phyloP scores from a whole-genome alignment of 2,329 filamentous ascomycete species.

The Daldinia eschscholtzii region DNA sequence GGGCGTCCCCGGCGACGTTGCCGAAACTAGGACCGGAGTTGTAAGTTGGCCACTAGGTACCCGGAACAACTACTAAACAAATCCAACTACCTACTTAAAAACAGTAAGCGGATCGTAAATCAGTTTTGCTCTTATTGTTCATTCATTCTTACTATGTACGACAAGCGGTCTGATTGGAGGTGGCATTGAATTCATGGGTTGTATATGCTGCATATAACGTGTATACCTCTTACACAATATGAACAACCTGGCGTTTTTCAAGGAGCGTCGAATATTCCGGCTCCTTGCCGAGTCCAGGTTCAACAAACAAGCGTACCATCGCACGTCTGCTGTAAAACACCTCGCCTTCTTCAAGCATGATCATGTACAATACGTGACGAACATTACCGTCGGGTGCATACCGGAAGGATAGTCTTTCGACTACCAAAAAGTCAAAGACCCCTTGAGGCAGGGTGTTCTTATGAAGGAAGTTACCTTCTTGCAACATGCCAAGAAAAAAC shows the following conservation, averaged over 20 bases:
- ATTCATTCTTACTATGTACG: neutral
- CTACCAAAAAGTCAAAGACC: neutral
- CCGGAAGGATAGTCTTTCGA: neutral
- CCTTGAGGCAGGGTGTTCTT: neutral
- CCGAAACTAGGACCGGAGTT: neutral
- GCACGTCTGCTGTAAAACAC: neutral
- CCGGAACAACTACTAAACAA: neutral
- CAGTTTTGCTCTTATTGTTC: neutral
- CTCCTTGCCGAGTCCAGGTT: neutral
- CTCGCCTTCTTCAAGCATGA: neutral
- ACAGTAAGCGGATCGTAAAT: neutral
- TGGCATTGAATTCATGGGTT: neutral
- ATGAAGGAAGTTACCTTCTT: neutral
- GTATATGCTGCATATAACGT: neutral
- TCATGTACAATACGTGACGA: neutral
- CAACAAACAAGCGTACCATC: neutral
- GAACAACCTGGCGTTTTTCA: neutral
- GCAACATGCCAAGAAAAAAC: neutral
- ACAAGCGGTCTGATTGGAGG: neutral
- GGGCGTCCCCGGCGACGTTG: neutral
- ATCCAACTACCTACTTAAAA: neutral
- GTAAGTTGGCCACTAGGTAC: neutral
- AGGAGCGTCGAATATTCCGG: neutral
- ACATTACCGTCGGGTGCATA: neutral
- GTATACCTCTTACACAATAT: slow-evolving; percentile 8